Percentiles rank a stretch among this genome's conserved stretches.
phyloP scores from a whole-genome alignment of 177 flowering plant species.

The Vitis hybrid region DNA sequence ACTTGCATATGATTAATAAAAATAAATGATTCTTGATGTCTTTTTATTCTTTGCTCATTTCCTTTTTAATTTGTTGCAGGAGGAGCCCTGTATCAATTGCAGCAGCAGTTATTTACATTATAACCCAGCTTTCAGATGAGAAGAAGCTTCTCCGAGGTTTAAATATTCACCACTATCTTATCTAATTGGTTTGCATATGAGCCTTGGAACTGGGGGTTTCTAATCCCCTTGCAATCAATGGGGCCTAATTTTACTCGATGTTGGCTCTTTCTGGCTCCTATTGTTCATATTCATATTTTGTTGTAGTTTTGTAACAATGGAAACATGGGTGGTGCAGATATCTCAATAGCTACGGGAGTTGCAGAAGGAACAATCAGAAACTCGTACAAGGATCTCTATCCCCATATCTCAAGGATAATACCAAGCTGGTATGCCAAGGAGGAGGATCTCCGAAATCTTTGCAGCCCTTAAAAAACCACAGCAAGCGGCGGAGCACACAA shows the following conservation, averaged over 20 bases:
- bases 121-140: conserved; percentile 70
- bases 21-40: too few relatives aligned
- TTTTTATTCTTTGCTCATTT: too few relatives aligned
- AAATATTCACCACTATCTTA: background rate
- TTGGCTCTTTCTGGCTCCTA: too few relatives aligned
- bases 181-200: too few relatives aligned
- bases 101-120: conserved; percentile 20
- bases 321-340: conserved; percentile 37
- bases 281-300: too few relatives aligned
- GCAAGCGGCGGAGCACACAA: background rate
- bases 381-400: conserved; percentile 65
- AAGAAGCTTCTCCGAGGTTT: conserved; percentile 68
- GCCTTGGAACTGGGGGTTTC: too few relatives aligned
- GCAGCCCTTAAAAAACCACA: conserved; percentile 37
- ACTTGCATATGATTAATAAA: too few relatives aligned
- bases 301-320: background rate
- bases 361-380: conserved; percentile 74
- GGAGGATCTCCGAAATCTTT: conserved; percentile 55
- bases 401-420: conserved; percentile 58
- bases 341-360: conserved; percentile 66
- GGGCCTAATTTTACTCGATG: too few relatives aligned
- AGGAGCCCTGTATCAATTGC: conserved; percentile 74
- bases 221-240: too few relatives aligned
- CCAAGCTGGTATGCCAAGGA: conserved; percentile 64
- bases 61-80: conserved; percentile 31